phyloP scores from a whole-genome alignment of 306 rosid genomes.

The Cicer pinnatifidum region DNA sequence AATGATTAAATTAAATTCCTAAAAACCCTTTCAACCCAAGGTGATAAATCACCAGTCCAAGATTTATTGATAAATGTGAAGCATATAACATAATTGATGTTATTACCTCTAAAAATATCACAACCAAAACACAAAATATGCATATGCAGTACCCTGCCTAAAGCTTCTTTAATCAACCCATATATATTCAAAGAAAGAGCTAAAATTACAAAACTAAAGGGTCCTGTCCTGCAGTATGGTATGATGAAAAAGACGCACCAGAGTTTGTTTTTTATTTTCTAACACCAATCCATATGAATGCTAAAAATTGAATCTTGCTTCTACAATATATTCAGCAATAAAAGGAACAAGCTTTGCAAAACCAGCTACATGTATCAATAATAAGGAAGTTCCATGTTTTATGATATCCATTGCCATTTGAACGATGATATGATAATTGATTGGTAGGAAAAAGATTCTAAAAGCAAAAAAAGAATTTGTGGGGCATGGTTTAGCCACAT shows the following conservation, averaged over 20 bases:
- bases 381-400: constrained; percentile 43
- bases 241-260: constrained; percentile 42
- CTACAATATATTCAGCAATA: constrained; percentile 27
- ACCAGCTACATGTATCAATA: constrained; percentile 23
- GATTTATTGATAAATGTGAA: constrained; percentile 2
- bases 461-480: constrained; percentile 50
- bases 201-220: constrained; percentile 32
- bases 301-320: constrained; percentile 40
- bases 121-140: constrained; percentile 3
- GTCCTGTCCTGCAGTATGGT: neutral
- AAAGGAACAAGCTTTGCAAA: constrained; percentile 42
- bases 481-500: constrained; percentile 67
- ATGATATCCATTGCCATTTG: constrained; percentile 46
- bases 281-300: neutral
- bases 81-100: neutral
- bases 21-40: constrained; percentile 41
- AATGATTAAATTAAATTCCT: neutral
- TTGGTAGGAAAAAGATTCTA: constrained; percentile 42
- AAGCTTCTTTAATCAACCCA: constrained; percentile 11
- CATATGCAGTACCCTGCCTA: constrained; percentile 13
- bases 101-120: constrained; percentile 20
- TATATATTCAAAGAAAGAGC: constrained; percentile 16
- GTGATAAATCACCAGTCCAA: constrained; percentile 16
- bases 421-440: constrained; percentile 41
- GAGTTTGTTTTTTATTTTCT: neutral